These are phyloP conservation scores for Pachyrhizus erosus DNA, from an alignment of 306 rosid genomes.

Conservation along the genomic window DNA sequence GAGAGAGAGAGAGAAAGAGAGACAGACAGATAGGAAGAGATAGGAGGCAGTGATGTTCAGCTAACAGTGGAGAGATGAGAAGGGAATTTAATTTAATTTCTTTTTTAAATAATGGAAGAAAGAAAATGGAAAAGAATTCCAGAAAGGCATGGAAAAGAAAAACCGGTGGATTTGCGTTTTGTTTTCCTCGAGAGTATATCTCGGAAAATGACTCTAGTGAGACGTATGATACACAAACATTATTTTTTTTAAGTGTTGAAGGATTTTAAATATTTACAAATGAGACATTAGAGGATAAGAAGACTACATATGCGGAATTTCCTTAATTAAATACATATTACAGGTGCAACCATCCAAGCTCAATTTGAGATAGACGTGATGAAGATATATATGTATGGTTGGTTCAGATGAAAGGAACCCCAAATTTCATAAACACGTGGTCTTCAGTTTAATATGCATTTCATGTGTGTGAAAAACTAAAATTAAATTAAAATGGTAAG, in stretches of 20 bases:
- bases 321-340: not conserved
- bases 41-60: slow-evolving; percentile 23
- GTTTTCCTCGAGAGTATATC: slow-evolving; percentile 73
- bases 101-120: not conserved
- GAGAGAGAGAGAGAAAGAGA: slow-evolving; percentile 40
- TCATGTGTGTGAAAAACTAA: not conserved
- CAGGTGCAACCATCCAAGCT: not conserved
- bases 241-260: slow-evolving; percentile 2
- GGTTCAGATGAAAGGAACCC: not conserved
- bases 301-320: slow-evolving; percentile 14
- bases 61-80: slow-evolving; percentile 35
- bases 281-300: slow-evolving; percentile 41
- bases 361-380: not conserved
- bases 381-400: not conserved
- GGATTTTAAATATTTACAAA: slow-evolving; percentile 15
- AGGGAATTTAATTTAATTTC: not conserved
- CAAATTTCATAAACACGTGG: slow-evolving; percentile 21
- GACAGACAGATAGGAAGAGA: slow-evolving; percentile 33
- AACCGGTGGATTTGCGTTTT: slow-evolving; percentile 54
- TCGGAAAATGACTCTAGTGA: slow-evolving; percentile 88
- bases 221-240: slow-evolving; percentile 45
- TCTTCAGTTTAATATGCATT: not conserved
- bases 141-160: slow-evolving; percentile 52
- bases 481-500: no score
- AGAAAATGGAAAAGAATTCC: slow-evolving; percentile 27